Conservation (phyloP, 345 rosid genomes). For the Melaleuca alternifolia region DNA sequence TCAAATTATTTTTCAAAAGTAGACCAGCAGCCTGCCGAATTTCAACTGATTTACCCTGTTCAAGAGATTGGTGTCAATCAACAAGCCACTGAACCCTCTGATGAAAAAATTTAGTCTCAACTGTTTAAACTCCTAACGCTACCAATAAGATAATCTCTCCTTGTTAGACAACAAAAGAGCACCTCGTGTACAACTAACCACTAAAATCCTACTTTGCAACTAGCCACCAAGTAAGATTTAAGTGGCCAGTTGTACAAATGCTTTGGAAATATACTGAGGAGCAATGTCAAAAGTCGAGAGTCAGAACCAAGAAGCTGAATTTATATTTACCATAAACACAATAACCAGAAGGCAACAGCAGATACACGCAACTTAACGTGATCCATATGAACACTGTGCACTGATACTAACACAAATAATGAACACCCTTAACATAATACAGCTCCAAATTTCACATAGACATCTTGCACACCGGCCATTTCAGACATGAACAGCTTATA, state of each 20-base stretch:
- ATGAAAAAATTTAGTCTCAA: not conserved
- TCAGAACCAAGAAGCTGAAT: not conserved
- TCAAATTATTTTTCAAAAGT: conserved; percentile 81
- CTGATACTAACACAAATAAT: not conserved
- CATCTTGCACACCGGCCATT: not conserved
- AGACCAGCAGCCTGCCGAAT: conserved; percentile 97
- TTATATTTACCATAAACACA: not conserved
- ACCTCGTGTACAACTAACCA: not conserved
- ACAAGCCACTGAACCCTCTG: not conserved
- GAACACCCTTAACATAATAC: not conserved
- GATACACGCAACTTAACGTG: not conserved
- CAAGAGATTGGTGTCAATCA: not conserved
- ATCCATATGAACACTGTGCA: not conserved
- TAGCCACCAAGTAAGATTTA: not conserved
- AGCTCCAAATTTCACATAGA: not conserved
- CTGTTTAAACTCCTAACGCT: not conserved
- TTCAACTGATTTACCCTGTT: conserved; percentile 76
- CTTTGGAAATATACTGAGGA: not conserved
- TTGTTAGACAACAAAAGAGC: not conserved
- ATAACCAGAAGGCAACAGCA: not conserved
- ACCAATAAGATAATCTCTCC: not conserved
- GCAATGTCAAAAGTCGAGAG: not conserved
- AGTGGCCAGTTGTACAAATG: not conserved
- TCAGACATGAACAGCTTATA: not conserved
- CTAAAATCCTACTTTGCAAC: not conserved